Evolutionary conservation across 148 eudicot genomes (phyloP).

Genomic region (Silene latifolia): DNA sequence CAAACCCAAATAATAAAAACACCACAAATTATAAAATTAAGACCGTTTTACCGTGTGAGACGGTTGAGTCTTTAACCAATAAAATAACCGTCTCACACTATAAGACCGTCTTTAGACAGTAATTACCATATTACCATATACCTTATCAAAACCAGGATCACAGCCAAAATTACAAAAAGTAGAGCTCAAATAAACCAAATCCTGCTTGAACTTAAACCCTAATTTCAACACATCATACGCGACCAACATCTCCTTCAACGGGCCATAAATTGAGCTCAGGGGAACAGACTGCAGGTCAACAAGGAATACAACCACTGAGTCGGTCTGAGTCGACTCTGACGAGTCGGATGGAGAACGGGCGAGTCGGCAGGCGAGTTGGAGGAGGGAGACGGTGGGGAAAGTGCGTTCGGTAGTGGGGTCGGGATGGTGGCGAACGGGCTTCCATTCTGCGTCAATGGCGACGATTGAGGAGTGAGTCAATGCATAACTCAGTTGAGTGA

Average conservation of each 20-base stretch:
- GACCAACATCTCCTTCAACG: conserved; percentile 44
- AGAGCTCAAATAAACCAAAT: conserved; percentile 67
- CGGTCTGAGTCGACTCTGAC: background rate
- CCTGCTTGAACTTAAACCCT: conserved; percentile 88
- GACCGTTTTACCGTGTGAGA: background rate
- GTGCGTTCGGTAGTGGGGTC: conserved; percentile 22
- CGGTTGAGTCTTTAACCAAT: too few species aligned
- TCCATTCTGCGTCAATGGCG: conserved; percentile 65
- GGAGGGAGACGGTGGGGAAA: conserved; percentile 75
- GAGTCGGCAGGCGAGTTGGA: conserved; percentile 86
- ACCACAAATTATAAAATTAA: background rate
- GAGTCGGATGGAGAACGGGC: conserved; percentile 9
- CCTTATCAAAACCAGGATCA: conserved; percentile 61
- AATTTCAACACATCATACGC: conserved; percentile 49
- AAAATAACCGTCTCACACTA: too few species aligned
- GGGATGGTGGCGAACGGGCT: conserved; percentile 53
- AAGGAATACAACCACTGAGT: conserved; percentile 37
- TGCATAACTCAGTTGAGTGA: conserved; percentile 26
- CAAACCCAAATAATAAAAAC: background rate
- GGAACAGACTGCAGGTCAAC: conserved; percentile 51
- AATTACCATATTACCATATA: conserved; percentile 24
- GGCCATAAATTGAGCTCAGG: conserved; percentile 36
- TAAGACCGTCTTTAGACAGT: too few species aligned
- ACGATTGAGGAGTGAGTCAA: conserved; percentile 36
- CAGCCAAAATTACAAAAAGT: conserved; percentile 59